Percentiles rank a stretch among this genome's conserved stretches.
These are phyloP conservation scores for Pichiaceae sp. DNA, from an alignment of 1,139 yeast genomes.

Conservation along the genomic window DNA sequence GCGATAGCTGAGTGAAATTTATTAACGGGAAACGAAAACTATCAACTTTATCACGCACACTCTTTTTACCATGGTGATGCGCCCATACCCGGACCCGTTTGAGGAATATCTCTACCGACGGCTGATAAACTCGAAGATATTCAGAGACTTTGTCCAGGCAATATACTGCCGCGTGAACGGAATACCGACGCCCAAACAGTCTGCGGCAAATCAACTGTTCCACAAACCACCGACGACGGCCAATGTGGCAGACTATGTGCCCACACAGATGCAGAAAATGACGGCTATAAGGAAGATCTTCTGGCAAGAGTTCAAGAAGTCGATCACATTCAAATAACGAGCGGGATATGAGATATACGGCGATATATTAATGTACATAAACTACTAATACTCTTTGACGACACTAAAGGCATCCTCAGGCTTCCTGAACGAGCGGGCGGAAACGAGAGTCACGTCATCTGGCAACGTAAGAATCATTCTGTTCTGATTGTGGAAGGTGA, in stretches of 20 bases:
- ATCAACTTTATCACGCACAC: not conserved
- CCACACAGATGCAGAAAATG: conserved; percentile 45
- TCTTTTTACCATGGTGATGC: not conserved
- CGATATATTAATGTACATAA: not conserved
- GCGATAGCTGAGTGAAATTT: too few species aligned
- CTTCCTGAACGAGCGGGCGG: conserved; percentile 46
- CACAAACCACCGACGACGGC: conserved; percentile 5
- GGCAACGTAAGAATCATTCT: conserved; percentile 64
- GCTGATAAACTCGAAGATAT: conserved; percentile 54
- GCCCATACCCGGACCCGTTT: conserved; percentile 11
- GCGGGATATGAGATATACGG: too few species aligned
- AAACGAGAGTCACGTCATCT: conserved; percentile 64
- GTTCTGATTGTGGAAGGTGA: conserved; percentile 63
- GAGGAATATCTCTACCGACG: conserved; percentile 20
- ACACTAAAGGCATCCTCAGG: conserved; percentile 39
- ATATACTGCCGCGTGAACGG: conserved; percentile 63
- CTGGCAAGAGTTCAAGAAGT: conserved; percentile 51
- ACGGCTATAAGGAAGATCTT: conserved; percentile 60
- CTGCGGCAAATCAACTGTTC: conserved; percentile 5
- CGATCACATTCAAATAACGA: conserved; percentile 37
- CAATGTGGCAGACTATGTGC: conserved; percentile 26
- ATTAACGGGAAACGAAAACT: not conserved
- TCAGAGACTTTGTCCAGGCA: conserved; percentile 60
- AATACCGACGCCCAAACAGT: conserved; percentile 28
- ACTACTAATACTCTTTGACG: conserved; percentile 8